Evolutionary conservation across 1,284 basidiomycete genomes (phyloP).

Genomic region (Trichosporon inkin): DNA sequence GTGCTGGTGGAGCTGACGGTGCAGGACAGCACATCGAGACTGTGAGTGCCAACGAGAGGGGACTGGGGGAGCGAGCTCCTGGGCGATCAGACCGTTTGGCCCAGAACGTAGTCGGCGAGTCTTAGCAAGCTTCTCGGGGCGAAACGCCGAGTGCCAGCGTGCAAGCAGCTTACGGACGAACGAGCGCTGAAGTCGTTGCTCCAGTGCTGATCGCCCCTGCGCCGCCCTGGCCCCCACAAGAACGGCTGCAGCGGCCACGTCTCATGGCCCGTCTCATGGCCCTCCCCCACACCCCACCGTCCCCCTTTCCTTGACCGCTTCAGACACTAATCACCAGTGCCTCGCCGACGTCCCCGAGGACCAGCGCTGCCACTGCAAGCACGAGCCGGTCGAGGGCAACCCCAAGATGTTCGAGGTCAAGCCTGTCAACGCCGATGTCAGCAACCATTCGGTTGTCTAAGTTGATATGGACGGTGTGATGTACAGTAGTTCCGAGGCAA

Average conservation of each 20-base stretch:
- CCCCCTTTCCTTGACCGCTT: too few relatives aligned
- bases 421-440: constrained; percentile 9
- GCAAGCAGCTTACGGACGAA: too few relatives aligned
- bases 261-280: too few relatives aligned
- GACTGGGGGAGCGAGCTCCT: not conserved
- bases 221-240: too few relatives aligned
- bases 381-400: constrained; percentile 36
- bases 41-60: constrained; percentile 24
- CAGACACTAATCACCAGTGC: constrained; percentile 30
- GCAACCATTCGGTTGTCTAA: constrained; percentile 7
- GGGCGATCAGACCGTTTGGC: too few relatives aligned
- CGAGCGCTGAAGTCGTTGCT: not conserved
- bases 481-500: not conserved
- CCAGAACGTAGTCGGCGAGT: too few relatives aligned
- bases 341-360: constrained; percentile 36
- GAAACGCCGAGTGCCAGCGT: too few relatives aligned
- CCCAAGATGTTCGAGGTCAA: constrained; percentile 41
- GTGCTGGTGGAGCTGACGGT: constrained; percentile 6
- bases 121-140: too few relatives aligned
- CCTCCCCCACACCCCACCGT: too few relatives aligned
- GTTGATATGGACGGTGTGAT: not conserved
- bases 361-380: constrained; percentile 42
- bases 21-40: constrained; percentile 46
- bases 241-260: too few relatives aligned
- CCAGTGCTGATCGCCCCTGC: too few relatives aligned